These are phyloP conservation scores for Saccharomyces uvarum DNA, from an alignment of 1,139 yeast species.

Conservation along the genomic window DNA sequence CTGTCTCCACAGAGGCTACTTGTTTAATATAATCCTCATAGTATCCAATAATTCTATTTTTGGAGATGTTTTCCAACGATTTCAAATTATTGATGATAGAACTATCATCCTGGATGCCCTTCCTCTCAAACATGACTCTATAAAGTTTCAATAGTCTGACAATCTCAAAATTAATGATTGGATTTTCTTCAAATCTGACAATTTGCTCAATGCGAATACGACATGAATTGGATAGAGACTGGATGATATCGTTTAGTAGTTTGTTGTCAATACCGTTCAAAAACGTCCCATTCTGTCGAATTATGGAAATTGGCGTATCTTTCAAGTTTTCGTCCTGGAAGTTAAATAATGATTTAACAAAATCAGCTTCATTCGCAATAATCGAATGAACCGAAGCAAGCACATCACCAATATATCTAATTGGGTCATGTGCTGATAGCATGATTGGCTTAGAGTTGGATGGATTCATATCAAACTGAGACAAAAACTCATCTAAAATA, in stretches of 20 bases:
- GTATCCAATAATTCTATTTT: conserved; percentile 17
- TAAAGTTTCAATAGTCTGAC: conserved; percentile 61
- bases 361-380: conserved; percentile 83
- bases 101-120: conserved; percentile 21
- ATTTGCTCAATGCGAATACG: conserved; percentile 57
- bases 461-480: conserved; percentile 38
- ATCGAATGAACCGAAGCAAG: conserved; percentile 83
- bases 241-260: conserved; percentile 37
- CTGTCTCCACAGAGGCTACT: background rate
- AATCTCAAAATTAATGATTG: conserved; percentile 50
- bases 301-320: conserved; percentile 20
- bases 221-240: conserved; percentile 44
- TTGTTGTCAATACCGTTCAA: conserved; percentile 29
- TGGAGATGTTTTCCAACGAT: conserved; percentile 17
- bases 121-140: conserved; percentile 56
- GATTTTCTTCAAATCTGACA: conserved; percentile 55
- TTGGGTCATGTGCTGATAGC: conserved; percentile 70
- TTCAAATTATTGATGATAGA: conserved; percentile 17
- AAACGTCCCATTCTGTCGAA: conserved; percentile 24
- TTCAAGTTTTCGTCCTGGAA: conserved; percentile 30
- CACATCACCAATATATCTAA: conserved; percentile 77
- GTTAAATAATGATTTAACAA: conserved; percentile 50
- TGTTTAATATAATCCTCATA: conserved; percentile 9
- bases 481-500: conserved; percentile 51
- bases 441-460: conserved; percentile 42